phyloP scores from a whole-genome alignment of 306 rosid genomes.

The Sechiopsis laciniata region DNA sequence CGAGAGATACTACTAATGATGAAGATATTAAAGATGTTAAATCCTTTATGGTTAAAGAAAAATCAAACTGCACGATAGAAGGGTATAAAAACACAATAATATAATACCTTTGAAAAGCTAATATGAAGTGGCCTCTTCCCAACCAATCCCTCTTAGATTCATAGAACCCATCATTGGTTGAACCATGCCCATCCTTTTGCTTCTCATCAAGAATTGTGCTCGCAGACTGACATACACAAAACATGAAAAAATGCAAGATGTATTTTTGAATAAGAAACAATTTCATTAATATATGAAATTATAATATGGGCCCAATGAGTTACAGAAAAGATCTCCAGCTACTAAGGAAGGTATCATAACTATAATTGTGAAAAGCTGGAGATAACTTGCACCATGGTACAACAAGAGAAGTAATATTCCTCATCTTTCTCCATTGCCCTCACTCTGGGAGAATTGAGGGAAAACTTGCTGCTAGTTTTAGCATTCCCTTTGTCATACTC shows the following conservation, averaged over 20 bases:
- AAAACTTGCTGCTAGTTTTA: background rate
- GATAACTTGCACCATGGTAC: no score
- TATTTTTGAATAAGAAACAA: no score
- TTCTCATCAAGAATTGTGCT: conserved; percentile 74
- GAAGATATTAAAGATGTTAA: background rate
- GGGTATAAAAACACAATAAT: conserved; percentile 7
- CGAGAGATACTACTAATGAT: conserved; percentile 5
- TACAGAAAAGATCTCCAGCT: no score
- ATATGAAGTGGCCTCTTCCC: conserved; percentile 81
- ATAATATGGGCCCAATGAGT: no score
- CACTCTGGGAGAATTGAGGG: background rate
- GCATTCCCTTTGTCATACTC: background rate
- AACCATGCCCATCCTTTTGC: conserved; percentile 78
- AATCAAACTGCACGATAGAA: background rate
- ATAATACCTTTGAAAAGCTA: conserved; percentile 81
- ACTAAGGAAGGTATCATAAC: no score
- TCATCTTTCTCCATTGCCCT: conserved; percentile 9
- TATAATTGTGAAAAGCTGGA: no score
- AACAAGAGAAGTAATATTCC: background rate
- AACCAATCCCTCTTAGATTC: conserved; percentile 96
- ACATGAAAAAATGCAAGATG: background rate
- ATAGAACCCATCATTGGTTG: conserved; percentile 83
- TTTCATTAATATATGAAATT: no score
- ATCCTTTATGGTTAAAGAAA: conserved; percentile 1
- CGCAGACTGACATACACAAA: conserved; percentile 47